phyloP scores from a whole-genome alignment of 345 rosid species.

The Acer saccharum region DNA sequence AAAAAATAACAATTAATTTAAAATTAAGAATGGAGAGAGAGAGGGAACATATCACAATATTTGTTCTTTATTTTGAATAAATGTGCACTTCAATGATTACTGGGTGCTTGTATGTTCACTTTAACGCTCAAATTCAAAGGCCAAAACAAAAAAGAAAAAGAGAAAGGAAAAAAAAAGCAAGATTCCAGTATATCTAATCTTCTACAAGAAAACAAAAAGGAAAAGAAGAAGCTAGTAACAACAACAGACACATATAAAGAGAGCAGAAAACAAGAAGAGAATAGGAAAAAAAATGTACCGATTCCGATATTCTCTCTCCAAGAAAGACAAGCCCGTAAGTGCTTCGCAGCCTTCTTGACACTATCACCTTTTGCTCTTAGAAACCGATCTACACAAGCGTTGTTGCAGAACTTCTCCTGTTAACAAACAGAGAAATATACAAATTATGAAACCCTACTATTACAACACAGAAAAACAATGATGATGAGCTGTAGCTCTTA shows the following conservation, averaged over 20 bases:
- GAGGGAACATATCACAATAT: not conserved
- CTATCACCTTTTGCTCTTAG: conserved; percentile 72
- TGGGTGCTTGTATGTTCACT: conserved; percentile 19
- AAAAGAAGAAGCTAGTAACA: conserved; percentile 19
- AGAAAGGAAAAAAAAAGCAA: conserved; percentile 19
- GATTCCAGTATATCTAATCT: conserved; percentile 23
- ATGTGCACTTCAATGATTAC: conserved; percentile 35
- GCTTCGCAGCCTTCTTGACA: conserved; percentile 85
- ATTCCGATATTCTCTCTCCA: conserved; percentile 81
- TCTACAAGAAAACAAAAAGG: conserved; percentile 20
- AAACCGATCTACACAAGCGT: conserved; percentile 77
- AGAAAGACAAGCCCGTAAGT: conserved; percentile 75
- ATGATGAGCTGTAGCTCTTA: not conserved
- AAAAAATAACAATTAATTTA: not conserved
- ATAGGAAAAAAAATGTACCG: conserved; percentile 37
- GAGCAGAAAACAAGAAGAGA: not conserved
- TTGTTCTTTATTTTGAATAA: conserved; percentile 17
- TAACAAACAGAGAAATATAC: not conserved
- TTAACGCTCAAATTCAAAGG: conserved; percentile 43
- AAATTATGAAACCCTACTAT: not conserved
- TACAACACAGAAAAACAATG: not conserved
- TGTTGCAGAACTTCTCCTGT: conserved; percentile 95
- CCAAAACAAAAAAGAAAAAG: not conserved
- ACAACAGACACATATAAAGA: conserved; percentile 7
- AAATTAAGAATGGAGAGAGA: not conserved